Conservation (phyloP, 306 rosid genomes). For the Pueraria montana region DNA sequence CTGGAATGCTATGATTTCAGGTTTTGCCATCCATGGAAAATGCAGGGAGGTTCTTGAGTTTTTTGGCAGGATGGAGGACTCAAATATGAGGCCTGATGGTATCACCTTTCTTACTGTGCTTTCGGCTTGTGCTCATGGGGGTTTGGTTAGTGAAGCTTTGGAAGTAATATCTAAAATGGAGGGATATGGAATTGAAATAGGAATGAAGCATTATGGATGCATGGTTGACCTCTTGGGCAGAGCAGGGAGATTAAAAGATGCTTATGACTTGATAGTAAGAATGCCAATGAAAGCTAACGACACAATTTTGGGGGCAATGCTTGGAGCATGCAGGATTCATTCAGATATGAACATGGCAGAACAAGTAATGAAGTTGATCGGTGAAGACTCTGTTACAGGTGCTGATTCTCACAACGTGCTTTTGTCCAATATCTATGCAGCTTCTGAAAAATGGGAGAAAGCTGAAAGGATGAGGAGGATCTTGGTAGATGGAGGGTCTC, state of each 20-base stretch:
- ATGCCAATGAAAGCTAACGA: constrained; percentile 74
- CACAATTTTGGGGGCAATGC: constrained; percentile 72
- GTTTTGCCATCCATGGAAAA: constrained; percentile 69
- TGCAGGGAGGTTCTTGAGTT: constrained; percentile 66
- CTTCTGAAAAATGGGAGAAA: constrained; percentile 77
- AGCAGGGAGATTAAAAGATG: constrained; percentile 72
- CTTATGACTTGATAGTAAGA: constrained; percentile 58
- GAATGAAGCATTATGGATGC: constrained; percentile 72
- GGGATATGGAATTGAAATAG: constrained; percentile 57
- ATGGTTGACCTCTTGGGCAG: constrained; percentile 78
- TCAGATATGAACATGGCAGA: constrained; percentile 67
- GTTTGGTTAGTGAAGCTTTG: constrained; percentile 66
- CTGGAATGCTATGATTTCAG: constrained; percentile 83
- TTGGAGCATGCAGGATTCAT: constrained; percentile 77
- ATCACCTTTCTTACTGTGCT: constrained; percentile 72
- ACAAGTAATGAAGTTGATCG: constrained; percentile 52
- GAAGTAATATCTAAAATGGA: constrained; percentile 66
- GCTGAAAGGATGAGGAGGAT: constrained; percentile 63
- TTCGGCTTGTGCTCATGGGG: constrained; percentile 74
- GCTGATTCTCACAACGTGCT: constrained; percentile 57
- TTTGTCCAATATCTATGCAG: constrained; percentile 76
- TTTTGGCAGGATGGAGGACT: constrained; percentile 63
- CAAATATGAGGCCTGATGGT: constrained; percentile 62
- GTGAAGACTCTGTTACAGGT: constrained; percentile 30
- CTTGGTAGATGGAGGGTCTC: constrained; percentile 52